Conservation (phyloP, 345 rosid genomes). For the Raphanus raphanistrum region DNA sequence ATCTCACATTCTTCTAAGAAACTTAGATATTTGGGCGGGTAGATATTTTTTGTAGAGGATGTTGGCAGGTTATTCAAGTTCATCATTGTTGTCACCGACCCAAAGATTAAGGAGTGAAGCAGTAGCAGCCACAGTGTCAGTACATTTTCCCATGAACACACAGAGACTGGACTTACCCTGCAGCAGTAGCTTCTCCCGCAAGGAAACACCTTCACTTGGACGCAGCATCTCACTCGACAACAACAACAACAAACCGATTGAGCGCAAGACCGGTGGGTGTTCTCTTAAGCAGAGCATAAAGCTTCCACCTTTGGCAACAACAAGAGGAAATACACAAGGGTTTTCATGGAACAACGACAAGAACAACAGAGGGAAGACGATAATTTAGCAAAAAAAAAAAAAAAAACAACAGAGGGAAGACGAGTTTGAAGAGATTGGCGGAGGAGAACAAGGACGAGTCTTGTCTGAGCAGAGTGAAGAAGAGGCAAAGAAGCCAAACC, state of each 20-base stretch:
- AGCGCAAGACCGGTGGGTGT: constrained; percentile 57
- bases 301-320: constrained; percentile 86
- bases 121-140: constrained; percentile 52
- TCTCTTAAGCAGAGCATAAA: constrained; percentile 81
- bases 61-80: constrained; percentile 99
- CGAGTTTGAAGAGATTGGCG: constrained; percentile 79
- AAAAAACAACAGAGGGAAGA: constrained; percentile 71
- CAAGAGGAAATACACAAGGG: constrained; percentile 43
- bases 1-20: constrained; percentile 20
- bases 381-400: too few relatives aligned
- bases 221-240: constrained; percentile 55
- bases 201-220: constrained; percentile 71
- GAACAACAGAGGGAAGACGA: constrained; percentile 67
- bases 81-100: constrained; percentile 95
- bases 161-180: constrained; percentile 95
- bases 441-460: constrained; percentile 64
- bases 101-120: constrained; percentile 94
- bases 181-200: constrained; percentile 62
- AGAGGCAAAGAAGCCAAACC: constrained; percentile 65
- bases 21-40: constrained; percentile 49
- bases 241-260: constrained; percentile 52
- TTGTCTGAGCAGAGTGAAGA: constrained; percentile 63
- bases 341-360: constrained; percentile 59
- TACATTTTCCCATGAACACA: constrained; percentile 87
- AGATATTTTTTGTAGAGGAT: constrained; percentile 62